Base-by-base conservation (phyloP, 2,329 filamentous ascomycete species). In the Sphaerulina musiva region DNA sequence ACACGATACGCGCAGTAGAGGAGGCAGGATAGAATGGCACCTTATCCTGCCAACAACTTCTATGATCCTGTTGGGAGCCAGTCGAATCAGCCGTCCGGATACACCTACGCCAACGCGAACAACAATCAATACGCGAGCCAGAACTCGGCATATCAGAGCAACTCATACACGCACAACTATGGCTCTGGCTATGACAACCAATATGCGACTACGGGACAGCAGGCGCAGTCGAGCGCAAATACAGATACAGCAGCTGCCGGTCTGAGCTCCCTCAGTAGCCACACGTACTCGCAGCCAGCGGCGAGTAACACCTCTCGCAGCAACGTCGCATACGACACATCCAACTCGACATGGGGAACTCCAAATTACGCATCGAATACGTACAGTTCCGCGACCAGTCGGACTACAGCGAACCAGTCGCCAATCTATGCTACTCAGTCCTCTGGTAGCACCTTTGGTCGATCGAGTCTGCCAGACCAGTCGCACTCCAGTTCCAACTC, bases 41-140 rank as follows among this genome's bases (percentile, higher is more conserved):
- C 59, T 1, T 69, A 67, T 60, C 65, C 64, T 51, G 55, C 60
- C 51, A 62, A 54, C 53, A 64, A 56, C 56, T 67, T 64, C 59
- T 68, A 69, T 56, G 66, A 67, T 44, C 62, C 67, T 4, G 64
- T 63, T 6, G 66, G 65, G 9, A 69, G 66, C 44, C 66, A 67
- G 53, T 53, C 64, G 26, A 43, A 54, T 23, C 54, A 60, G 38
- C 50, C 48, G 9, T 47, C 48, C 20, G 36, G 46, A 14, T 53
- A 48, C 44, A 53, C 50, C 17, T 53, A 53, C 11, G 38, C 54
- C 31, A 54, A 44, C 46, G 45, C 51, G 36, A 59, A 44, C 23
- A 26, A n/a, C 12, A 31, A 53, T 11, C 59, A 58, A 41, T 62
- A 58, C 45, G 49, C 53, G 8, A 59, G 51, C 48, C 56, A 57